Evolutionary conservation across 2,329 filamentous ascomycete species (phyloP).

Genomic region (Ophiocordyceps australis): DNA sequence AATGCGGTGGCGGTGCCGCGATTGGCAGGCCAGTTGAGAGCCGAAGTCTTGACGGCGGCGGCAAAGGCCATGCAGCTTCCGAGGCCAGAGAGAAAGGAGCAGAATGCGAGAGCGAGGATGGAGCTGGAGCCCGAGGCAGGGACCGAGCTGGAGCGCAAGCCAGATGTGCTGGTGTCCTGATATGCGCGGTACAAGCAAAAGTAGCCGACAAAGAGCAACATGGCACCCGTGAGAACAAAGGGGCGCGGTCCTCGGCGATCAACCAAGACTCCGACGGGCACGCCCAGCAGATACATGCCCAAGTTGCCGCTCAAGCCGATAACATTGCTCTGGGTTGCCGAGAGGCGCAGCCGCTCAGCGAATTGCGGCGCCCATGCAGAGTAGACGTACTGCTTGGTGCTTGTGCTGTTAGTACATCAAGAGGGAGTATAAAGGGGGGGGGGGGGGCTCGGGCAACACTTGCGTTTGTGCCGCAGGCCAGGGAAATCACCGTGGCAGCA

Average conservation of each 20-base stretch:
- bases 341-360: constrained; percentile 67
- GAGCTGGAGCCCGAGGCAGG: constrained; percentile 41
- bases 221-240: constrained; percentile 56
- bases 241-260: constrained; percentile 67
- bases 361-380: constrained; percentile 97
- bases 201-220: constrained; percentile 64
- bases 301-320: constrained; percentile 76
- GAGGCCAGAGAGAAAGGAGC: constrained; percentile 69
- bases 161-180: no score
- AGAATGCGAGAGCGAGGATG: constrained; percentile 54
- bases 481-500: constrained; percentile 66
- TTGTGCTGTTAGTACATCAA: neutral
- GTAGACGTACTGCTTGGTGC: constrained; percentile 67
- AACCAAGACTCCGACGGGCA: constrained; percentile 76
- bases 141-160: no score
- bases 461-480: constrained; percentile 90
- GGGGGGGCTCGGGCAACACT: constrained; percentile 10
- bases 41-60: constrained; percentile 69
- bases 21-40: constrained; percentile 80
- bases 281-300: constrained; percentile 84
- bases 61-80: constrained; percentile 87
- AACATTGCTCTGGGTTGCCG: constrained; percentile 83
- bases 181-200: constrained; percentile 72
- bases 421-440: neutral
- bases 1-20: constrained; percentile 90